Evolutionary conservation across 495 filamentous ascomycete species (phyloP).

Genomic region (Hypomontagnella submonticulosa): DNA sequence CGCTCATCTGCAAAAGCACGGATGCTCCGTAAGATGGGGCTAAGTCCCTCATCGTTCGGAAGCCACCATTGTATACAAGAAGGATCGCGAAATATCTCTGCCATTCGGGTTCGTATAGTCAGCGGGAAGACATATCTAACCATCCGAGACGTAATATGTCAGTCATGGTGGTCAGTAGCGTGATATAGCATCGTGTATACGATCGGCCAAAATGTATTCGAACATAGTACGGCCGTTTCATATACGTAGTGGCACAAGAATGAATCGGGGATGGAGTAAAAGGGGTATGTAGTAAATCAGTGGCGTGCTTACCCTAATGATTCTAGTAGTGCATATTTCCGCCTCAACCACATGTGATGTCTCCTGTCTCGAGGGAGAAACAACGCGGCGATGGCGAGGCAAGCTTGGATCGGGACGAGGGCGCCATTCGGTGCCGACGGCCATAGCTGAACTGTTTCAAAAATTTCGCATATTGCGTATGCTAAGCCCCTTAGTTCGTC

Average conservation of each 20-base stretch:
- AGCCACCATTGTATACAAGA: constrained; percentile 86
- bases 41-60: constrained; percentile 79
- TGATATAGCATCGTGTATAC: no score
- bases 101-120: constrained; percentile 77
- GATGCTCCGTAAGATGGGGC: constrained; percentile 75
- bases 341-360: constrained; percentile 84
- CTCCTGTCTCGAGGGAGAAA: constrained; percentile 78
- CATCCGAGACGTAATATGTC: constrained; percentile 19
- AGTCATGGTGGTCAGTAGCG: constrained; percentile 1
- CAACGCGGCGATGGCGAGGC: constrained; percentile 77
- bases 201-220: background rate
- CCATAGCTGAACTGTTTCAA: constrained; percentile 80
- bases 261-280: constrained; percentile 1
- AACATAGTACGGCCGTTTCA: background rate
- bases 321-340: constrained; percentile 83
- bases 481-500: constrained; percentile 68
- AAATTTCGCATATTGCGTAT: constrained; percentile 76
- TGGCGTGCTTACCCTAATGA: constrained; percentile 75
- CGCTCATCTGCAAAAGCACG: constrained; percentile 82
- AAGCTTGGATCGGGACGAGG: constrained; percentile 77
- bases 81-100: constrained; percentile 73
- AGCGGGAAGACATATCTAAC: constrained; percentile 82
- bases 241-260: background rate
- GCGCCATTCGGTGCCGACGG: constrained; percentile 75
- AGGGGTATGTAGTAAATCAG: constrained; percentile 1